Evolutionary conservation across 768 basidiomycete genomes (phyloP), one percentile per base, ranked within the genome.

Genomic region (Lentinus brumalis): DNA sequence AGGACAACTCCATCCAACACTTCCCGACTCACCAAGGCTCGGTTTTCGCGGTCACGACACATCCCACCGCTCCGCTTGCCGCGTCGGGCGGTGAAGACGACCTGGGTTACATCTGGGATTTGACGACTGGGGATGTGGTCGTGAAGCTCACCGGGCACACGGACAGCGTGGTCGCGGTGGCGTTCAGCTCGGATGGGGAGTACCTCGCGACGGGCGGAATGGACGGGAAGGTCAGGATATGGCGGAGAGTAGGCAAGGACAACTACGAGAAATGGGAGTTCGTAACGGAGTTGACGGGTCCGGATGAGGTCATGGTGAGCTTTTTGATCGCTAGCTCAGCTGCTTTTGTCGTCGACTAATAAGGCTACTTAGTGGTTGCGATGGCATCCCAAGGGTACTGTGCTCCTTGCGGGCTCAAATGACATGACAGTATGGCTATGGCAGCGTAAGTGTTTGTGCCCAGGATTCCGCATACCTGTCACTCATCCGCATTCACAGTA

Each of bases 11-110:
- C 11, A 77, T 91, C 12, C 89, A 87, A 70, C 80, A 81, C 59
- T 94, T 94, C 71, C 71, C 79, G 15, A 75, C 75, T 8, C 96
- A 98, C 74, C 71, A 73, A 15, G 75, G 82, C 29, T 95, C 96
- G 16, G 91, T 98, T 35, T 99, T 97, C 73, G 76, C 87, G 35
- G 80, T 98, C 41, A 79, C 94, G 4, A 82, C 85, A 38, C 97
- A 99, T 71, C 96, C 97, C 0, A 84, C 84, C 14, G 80, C 88
- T 60, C 85, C 89, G 4, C 79, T 98, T 21, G 95, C 93, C 7
- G 89, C 86, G 21, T 94, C 95, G 1, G 97, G 97, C 30, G 97
- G 94, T 18, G 94, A 97, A 74, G 97, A 98, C 72, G 96, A 98
- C 71, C 73, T 92, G 0, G 97, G 92, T 40, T 98, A 92, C 76